phyloP scores from a whole-genome alignment of 2,329 filamentous ascomycete species.

The Calonectria henricotiae region DNA sequence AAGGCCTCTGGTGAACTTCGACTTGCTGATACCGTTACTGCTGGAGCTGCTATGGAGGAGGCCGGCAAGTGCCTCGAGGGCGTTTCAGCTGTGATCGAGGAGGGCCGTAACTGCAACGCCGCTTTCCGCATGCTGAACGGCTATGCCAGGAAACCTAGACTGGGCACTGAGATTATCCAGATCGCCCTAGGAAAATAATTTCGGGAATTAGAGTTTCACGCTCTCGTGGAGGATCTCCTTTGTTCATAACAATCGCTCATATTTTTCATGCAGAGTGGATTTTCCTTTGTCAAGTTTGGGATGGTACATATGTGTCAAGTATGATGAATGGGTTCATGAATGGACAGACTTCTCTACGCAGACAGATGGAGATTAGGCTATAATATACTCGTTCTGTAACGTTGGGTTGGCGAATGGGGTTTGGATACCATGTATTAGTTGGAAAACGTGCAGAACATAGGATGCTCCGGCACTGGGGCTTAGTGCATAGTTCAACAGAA shows the following conservation, averaged over 20 bases:
- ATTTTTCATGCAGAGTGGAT: slow-evolving; percentile 40
- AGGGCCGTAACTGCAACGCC: slow-evolving; percentile 73
- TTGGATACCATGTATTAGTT: slow-evolving; percentile 45
- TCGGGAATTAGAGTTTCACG: slow-evolving; percentile 30
- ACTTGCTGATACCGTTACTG: slow-evolving; percentile 69
- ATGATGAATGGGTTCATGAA: slow-evolving; percentile 44
- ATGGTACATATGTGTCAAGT: slow-evolving; percentile 30
- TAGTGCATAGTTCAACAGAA: slow-evolving; percentile 34
- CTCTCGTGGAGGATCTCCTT: slow-evolving; percentile 45
- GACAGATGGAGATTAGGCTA: slow-evolving; percentile 40
- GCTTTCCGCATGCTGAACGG: slow-evolving; percentile 76
- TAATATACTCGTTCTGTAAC: slow-evolving; percentile 34
- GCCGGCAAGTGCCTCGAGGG: slow-evolving; percentile 74
- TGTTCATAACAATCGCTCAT: slow-evolving; percentile 41
- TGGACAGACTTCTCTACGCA: slow-evolving; percentile 41
- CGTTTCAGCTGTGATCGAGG: slow-evolving; percentile 75
- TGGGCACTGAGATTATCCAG: slow-evolving; percentile 59
- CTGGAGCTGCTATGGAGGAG: slow-evolving; percentile 68
- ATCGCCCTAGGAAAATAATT: slow-evolving; percentile 55
- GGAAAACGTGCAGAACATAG: slow-evolving; percentile 44
- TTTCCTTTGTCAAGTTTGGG: slow-evolving; percentile 26
- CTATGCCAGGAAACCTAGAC: slow-evolving; percentile 75
- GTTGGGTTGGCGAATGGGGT: slow-evolving; percentile 49
- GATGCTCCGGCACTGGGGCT: slow-evolving; percentile 36
- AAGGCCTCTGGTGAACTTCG: slow-evolving; percentile 79